Percentiles rank a stretch among this genome's conserved stretches.
Evolutionary conservation across 169 alveolate genomes (phyloP).

Genomic region (Plasmodium yoelii): DNA sequence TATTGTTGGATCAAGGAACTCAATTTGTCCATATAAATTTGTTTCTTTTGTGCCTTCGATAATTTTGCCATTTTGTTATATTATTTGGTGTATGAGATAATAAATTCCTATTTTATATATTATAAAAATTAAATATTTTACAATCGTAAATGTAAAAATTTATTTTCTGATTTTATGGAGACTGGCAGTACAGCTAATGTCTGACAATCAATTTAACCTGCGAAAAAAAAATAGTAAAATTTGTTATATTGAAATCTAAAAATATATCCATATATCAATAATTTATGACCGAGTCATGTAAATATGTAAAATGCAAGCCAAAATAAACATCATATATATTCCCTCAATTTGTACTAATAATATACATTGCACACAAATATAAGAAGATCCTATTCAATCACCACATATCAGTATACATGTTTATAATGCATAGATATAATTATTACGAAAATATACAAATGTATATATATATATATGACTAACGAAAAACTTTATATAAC

Average conservation of each 20-base stretch:
- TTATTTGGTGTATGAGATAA: not conserved
- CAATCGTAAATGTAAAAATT: constrained; percentile 2
- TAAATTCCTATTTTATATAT: not conserved
- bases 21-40: constrained; percentile 90
- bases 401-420: too few relatives aligned
- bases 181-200: constrained; percentile 78
- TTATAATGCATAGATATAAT: too few relatives aligned
- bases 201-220: constrained; percentile 79
- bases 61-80: constrained; percentile 87
- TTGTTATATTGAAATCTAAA: not conserved
- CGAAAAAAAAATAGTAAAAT: constrained; percentile 4
- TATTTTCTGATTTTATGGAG: constrained; percentile 47
- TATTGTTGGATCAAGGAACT: constrained; percentile 89
- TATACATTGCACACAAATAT: too few relatives aligned
- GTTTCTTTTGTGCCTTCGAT: constrained; percentile 89
- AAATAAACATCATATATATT: too few relatives aligned
- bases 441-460: too few relatives aligned
- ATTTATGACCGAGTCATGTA: constrained; percentile 2
- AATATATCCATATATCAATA: not conserved
- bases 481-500: too few relatives aligned
- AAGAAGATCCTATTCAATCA: too few relatives aligned
- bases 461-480: too few relatives aligned
- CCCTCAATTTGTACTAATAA: too few relatives aligned
- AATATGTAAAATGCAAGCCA: not conserved
- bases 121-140: constrained; percentile 13